Percentiles rank a stretch among this genome's conserved stretches.
phyloP scores from a whole-genome alignment of 2,329 filamentous ascomycete genomes.

The Sporothrix luriei region DNA sequence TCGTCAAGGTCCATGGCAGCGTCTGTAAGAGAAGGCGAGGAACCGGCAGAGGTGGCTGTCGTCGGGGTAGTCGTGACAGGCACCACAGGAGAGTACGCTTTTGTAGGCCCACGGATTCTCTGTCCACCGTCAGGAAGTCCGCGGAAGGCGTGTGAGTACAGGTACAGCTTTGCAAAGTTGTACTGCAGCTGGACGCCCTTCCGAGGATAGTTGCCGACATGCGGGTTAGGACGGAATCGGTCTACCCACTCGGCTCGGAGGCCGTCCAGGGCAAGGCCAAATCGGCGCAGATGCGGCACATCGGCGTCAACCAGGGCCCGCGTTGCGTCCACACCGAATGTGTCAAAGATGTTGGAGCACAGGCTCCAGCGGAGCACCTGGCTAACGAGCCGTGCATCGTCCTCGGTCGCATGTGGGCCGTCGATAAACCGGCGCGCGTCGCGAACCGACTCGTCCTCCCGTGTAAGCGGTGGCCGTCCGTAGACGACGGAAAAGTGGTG shows the following conservation, averaged over 20 bases:
- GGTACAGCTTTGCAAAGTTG: slow-evolving; percentile 44
- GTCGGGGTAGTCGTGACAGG: neutral
- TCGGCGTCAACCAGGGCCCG: slow-evolving; percentile 33
- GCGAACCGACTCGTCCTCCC: slow-evolving; percentile 19
- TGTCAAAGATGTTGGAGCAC: slow-evolving; percentile 33
- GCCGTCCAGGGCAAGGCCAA: slow-evolving; percentile 37
- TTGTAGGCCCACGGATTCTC: neutral
- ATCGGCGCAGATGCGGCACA: slow-evolving; percentile 36
- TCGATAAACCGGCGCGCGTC: slow-evolving; percentile 25
- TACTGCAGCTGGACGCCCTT: slow-evolving; percentile 43
- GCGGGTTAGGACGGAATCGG: slow-evolving; percentile 36
- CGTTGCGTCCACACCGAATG: slow-evolving; percentile 27
- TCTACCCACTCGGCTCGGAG: slow-evolving; percentile 38
- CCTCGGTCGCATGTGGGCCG: slow-evolving; percentile 31
- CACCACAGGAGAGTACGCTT: neutral
- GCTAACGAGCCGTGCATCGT: slow-evolving; percentile 35
- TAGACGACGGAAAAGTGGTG: slow-evolving; percentile 30
- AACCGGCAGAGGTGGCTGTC: neutral
- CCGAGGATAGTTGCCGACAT: slow-evolving; percentile 43
- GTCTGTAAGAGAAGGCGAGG: slow-evolving; percentile 18
- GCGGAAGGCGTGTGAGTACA: slow-evolving; percentile 42
- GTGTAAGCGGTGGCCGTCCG: slow-evolving; percentile 34
- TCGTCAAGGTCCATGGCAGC: slow-evolving; percentile 37
- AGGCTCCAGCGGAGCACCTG: slow-evolving; percentile 35
- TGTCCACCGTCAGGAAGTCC: slow-evolving; percentile 32